Evolutionary conservation across 192 early-diverging fungal genomes (phyloP), one percentile per base, ranked within the genome.

Genomic region (Mortierella alpina): DNA sequence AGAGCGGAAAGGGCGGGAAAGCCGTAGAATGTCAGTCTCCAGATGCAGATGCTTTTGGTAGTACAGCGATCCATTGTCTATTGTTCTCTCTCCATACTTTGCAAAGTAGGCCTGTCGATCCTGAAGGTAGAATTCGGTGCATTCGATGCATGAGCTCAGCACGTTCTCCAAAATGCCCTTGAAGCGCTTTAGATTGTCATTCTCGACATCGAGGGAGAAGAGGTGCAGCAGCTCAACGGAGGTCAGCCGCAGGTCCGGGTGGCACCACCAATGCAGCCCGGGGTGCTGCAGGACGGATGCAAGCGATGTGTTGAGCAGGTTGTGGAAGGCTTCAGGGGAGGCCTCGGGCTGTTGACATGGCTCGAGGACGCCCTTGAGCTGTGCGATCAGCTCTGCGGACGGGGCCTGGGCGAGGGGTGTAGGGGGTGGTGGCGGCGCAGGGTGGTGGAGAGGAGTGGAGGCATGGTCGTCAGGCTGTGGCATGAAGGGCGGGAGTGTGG

Each of bases 241-340:
- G 6, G 70, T 45, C 3, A 63, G 75, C 40, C 69, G 45, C 8
- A 79, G 53, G 57, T 72, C 64, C 11, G 52, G 50, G 39, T 79
- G 18, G 53, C 76, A 79, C 76, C 76, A 79, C 76, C 76, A 79
- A 42, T 79, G 76, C 4, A 79, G 63, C 7, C 22, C 11, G 9
- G 69, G 69, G 9, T 72, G 23, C 63, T 71, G 41, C 4, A 79
- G 52, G 53, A 79, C 61, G 11, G 5, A 47, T 15, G 55, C 56
- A 44, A 67, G 6, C 6, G 76, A 53, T 49, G 47, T 53, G 14
- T 56, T 59, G 0, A 79, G 58, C n/a, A 79, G 52, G 22, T 72
- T 31, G 17, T 71, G 76, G 22, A 66, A 40, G 4, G 49, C 69
- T 23, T 79, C 76, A 8, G 53, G 31, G 5, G 59, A 56, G 5